These are phyloP conservation scores for Pachyrhizus erosus DNA, from an alignment of 306 rosid genomes.

Conservation along the genomic window DNA sequence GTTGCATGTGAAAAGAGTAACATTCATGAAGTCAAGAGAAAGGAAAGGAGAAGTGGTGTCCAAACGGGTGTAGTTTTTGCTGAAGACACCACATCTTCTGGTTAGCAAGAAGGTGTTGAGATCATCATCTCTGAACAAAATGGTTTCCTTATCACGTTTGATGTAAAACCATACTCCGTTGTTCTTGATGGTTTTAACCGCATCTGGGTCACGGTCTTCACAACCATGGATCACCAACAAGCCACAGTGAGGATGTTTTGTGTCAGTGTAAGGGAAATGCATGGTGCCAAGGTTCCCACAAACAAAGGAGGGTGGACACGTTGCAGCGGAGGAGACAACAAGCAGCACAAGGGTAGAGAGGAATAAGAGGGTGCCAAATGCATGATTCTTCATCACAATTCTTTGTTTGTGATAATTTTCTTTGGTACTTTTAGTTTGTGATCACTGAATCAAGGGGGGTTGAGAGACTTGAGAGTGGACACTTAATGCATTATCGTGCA, in stretches of 20 bases:
- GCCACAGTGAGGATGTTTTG: constrained; percentile 12
- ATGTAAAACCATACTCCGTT: not conserved
- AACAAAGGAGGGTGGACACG: not conserved
- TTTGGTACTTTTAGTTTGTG: not conserved
- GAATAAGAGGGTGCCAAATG: not conserved
- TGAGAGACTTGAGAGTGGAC: not conserved
- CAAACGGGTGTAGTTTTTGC: not conserved
- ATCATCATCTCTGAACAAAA: not conserved
- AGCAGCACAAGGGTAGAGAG: not conserved
- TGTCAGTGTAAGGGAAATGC: not conserved
- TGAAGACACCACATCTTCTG: not conserved
- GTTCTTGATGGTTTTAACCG: not conserved
- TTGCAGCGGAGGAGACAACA: not conserved
- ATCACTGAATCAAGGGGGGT: no score
- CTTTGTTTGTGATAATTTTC: not conserved
- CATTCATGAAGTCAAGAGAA: not conserved
- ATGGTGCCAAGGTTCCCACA: not conserved
- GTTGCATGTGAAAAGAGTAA: constrained; percentile 25
- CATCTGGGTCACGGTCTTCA: not conserved
- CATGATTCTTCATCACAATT: not conserved
- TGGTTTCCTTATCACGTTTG: not conserved
- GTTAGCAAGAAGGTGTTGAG: not conserved
- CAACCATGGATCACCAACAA: constrained; percentile 7
- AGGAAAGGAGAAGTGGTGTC: not conserved
- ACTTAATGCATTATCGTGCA: not conserved